These are phyloP conservation scores for Sclerotinia minor DNA, from an alignment of 2,329 filamentous ascomycete species.

Conservation along the genomic window DNA sequence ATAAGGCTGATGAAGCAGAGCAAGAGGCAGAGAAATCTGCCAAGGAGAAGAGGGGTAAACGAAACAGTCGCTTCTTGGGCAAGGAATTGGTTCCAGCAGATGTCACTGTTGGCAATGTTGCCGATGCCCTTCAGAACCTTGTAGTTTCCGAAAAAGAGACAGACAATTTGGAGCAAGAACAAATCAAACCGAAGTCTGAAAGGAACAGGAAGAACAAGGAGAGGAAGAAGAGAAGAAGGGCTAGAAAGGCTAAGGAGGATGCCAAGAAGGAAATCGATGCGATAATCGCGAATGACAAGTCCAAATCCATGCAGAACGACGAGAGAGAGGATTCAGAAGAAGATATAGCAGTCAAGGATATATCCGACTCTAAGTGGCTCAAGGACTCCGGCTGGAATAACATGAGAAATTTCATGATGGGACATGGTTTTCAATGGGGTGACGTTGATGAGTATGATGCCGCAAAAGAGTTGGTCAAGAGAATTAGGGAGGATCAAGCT, in stretches of 20 bases:
- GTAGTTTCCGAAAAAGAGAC: not conserved
- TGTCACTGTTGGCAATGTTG: not conserved
- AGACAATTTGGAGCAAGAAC: not conserved
- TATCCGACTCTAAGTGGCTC: slow-evolving; percentile 2
- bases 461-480: slow-evolving; percentile 12
- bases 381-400: not conserved
- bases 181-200: not conserved
- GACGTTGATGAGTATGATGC: not conserved
- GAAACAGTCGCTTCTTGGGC: not conserved
- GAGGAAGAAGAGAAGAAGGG: slow-evolving; percentile 13
- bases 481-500: slow-evolving; percentile 6
- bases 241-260: not conserved
- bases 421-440: not conserved
- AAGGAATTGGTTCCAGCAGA: not conserved
- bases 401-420: slow-evolving; percentile 15
- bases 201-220: not conserved
- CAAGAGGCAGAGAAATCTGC: slow-evolving; percentile 4
- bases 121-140: not conserved
- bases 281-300: not conserved
- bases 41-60: not conserved
- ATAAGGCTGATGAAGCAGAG: not conserved
- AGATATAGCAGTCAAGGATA: not conserved
- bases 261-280: not conserved
- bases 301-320: not conserved
- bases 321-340: not conserved